Evolutionary conservation across 306 rosid genomes (phyloP), one percentile per base, ranked within the genome.

Genomic region (Lathyrus aphaca): DNA sequence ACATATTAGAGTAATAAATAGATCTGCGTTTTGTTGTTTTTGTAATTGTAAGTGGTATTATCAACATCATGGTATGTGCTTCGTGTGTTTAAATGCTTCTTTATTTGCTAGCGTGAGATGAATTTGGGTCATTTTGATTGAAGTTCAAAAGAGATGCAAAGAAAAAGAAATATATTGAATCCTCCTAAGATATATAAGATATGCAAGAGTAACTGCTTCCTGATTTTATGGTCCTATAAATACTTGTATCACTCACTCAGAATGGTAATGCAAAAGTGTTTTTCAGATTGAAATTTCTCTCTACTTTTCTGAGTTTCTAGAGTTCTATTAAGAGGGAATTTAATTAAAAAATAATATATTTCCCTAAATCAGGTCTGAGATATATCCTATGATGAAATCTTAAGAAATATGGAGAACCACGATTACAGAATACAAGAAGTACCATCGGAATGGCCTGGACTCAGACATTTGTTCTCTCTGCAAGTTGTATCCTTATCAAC

Each of bases 391-490:
- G 14, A 48, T 32, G 10, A 68, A 58, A 48, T 77, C 16, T 70
- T 40, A 30, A 40, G 3, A 62, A 18, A 15, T 14, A 46, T 48
- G 56, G 43, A 51, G 35, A 21, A 40, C 51, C 23, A 55, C 10
- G 10, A 18, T 25, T 44, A 63, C 60, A 77, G 6, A 63, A 38
- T 12, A 30, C 27, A 37, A 10, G 18, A 40, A 14, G 37, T 40
- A 88, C 95, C 90, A 43, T 61, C 55, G 50, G 87, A 80, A 82
- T 73, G 80, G 44, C 72, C 77, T 42, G 86, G 71, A 75, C 85
- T 81, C n/a, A 29, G 71, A 70, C 49, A 66, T 59, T 82, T 78
- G 58, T 77, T 68, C 61, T 11, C 63, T 77, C 50, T 72, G 64
- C 12, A 72, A 64, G 78, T 51, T 19, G 81, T 29, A 64, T 27